Evolutionary conservation across 306 rosid species (phyloP).

Genomic region (Quercus agrifolia): DNA sequence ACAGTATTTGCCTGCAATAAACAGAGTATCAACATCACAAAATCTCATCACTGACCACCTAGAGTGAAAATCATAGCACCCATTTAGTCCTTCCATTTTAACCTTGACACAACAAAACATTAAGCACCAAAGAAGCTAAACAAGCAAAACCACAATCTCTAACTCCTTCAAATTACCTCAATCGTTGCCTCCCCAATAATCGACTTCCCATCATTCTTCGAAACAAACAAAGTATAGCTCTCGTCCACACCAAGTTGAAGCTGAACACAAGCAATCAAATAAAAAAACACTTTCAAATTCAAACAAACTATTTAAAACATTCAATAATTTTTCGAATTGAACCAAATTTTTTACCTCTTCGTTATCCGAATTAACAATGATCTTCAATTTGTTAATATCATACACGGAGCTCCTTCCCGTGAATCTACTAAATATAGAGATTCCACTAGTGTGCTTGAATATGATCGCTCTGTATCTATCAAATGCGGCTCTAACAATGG

Average conservation of each 20-base stretch:
- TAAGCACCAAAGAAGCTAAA: neutral
- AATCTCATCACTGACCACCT: neutral
- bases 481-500: conserved; percentile 52
- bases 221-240: conserved; percentile 66
- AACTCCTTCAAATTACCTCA: conserved; percentile 46
- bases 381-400: conserved; percentile 50
- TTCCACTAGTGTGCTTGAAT: conserved; percentile 47
- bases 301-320: neutral
- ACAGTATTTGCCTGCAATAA: conserved; percentile 52
- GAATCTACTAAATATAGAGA: conserved; percentile 27
- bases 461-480: conserved; percentile 67
- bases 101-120: too few species aligned
- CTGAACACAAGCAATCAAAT: conserved; percentile 32
- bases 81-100: neutral
- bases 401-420: conserved; percentile 28
- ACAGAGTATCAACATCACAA: conserved; percentile 13
- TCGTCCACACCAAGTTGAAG: conserved; percentile 95
- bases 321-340: neutral
- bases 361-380: conserved; percentile 45
- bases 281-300: conserved; percentile 8
- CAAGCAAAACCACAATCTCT: neutral
- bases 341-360: conserved; percentile 46
- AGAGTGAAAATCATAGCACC: neutral
- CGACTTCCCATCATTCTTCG: conserved; percentile 46
- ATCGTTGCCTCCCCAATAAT: conserved; percentile 53